phyloP scores from a whole-genome alignment of 352 stramenopile species.

The Peronospora belbahrii region DNA sequence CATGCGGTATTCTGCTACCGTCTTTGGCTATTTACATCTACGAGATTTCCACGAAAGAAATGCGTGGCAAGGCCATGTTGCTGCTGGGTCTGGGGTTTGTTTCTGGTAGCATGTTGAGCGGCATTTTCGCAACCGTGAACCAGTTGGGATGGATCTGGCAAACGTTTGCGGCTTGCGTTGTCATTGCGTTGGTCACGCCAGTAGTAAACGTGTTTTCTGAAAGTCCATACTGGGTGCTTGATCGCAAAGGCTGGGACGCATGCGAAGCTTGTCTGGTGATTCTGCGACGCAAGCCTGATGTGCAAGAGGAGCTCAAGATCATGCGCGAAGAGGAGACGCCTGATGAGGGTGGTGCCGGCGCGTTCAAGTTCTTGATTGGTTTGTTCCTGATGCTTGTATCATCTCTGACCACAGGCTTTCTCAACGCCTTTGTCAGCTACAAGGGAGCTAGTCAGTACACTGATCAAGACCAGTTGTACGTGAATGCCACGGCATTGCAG shows the following conservation, averaged over 20 bases:
- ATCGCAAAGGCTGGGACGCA: conserved; percentile 61
- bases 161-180: conserved; percentile 46
- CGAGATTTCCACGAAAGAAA: conserved; percentile 72
- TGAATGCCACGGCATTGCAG: conserved; percentile 52
- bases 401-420: conserved; percentile 42
- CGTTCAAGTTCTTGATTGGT: conserved; percentile 61
- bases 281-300: conserved; percentile 56
- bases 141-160: conserved; percentile 76
- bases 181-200: conserved; percentile 62
- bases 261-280: conserved; percentile 56
- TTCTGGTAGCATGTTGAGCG: conserved; percentile 42
- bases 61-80: conserved; percentile 65
- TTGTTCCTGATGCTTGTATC: conserved; percentile 63
- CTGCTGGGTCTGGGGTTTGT: conserved; percentile 59
- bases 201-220: conserved; percentile 70
- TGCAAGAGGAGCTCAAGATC: conserved; percentile 57
- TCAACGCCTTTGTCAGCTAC: conserved; percentile 53
- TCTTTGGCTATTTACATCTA: conserved; percentile 70
- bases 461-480: conserved; percentile 41
- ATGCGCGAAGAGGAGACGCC: conserved; percentile 54
- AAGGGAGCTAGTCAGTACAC: conserved; percentile 40
- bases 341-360: conserved; percentile 28
- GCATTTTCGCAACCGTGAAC: conserved; percentile 46
- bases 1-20: conserved; percentile 58
- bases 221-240: conserved; percentile 69